Base-by-base conservation (phyloP, 371 early-diverging fungal genomes). In the Mortierella sp. region DNA sequence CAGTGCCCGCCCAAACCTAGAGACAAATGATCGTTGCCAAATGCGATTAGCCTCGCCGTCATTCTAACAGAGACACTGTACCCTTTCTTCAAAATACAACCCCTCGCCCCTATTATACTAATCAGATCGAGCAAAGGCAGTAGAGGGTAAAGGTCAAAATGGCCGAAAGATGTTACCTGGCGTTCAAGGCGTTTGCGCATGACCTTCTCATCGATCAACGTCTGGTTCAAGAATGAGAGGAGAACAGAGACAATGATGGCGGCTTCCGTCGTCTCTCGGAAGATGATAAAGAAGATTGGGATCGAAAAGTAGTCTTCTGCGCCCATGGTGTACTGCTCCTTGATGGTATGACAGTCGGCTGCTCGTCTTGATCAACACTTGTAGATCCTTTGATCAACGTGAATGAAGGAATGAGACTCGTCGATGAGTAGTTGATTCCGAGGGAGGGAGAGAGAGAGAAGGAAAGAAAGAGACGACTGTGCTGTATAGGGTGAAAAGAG, bases 211-310 rank as follows among this genome's bases (percentile, higher is more conserved):
- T 74, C 63, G n/a, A 70, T 67, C 64, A 91, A 84, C 40, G 88
- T 78, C 78, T 86, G 88, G 45, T 71, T 68, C 67, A 91, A 59
- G 77, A 93, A 92, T 2, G 94, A 81, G 40, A 92, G 82, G 49
- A 94, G 71, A 34, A 95, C 92, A 7, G 92, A 89, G 44, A 95
- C 83, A 67, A 95, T 90, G 66, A 95, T 88, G 24, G 92, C 86
- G 8, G 91, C 92, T 80, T 95, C 96, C 5, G 87, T 82, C 41
- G 94, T 91, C 81, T 94, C 94, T 55, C 95, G 85, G 63, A 94
- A 90, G 52, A 95, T 64, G 52, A 95, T 90, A 60, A 95, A 93
- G 78, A 92, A 95, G 54, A 93, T 85, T 0, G 94, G 92, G 5
- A 92, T 83, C 43, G 90, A 86, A 77, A 94, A 93, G 48, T 67